Evolutionary conservation across 129 eudicot species (phyloP).

Genomic region (Escallonia herrerae): DNA sequence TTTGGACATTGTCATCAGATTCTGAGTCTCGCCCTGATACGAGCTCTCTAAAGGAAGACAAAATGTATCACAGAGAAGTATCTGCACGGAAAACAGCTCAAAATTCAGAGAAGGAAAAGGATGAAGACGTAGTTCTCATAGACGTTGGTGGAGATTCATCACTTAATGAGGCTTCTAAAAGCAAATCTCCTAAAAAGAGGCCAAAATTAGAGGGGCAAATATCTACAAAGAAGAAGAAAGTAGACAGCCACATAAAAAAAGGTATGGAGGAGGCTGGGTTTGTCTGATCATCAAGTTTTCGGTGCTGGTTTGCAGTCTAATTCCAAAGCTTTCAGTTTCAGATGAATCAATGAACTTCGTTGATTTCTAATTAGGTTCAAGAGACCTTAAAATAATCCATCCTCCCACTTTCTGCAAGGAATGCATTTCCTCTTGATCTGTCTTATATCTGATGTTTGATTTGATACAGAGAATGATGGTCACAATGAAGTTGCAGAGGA

Average conservation of each 20-base stretch:
- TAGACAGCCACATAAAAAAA: conserved; percentile 18
- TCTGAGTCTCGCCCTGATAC: conserved; percentile 45
- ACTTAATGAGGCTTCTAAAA: conserved; percentile 15
- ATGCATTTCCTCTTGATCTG: neutral
- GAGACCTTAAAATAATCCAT: no score
- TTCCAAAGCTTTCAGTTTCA: no score
- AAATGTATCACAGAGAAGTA: conserved; percentile 11
- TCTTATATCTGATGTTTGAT: conserved; percentile 2
- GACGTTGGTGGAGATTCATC: neutral
- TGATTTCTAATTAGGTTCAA: no score
- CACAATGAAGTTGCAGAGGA: conserved; percentile 43
- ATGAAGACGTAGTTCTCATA: conserved; percentile 21
- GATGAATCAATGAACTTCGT: no score
- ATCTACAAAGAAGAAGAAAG: conserved; percentile 18
- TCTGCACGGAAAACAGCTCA: conserved; percentile 15
- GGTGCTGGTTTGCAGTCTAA: neutral
- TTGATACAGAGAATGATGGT: conserved; percentile 41
- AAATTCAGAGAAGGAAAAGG: conserved; percentile 19
- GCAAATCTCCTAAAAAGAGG: conserved; percentile 41
- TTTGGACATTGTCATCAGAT: conserved; percentile 57
- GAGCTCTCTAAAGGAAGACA: conserved; percentile 6
- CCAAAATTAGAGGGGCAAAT: conserved; percentile 31
- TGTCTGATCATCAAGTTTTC: conserved; percentile 3
- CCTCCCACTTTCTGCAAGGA: no score
- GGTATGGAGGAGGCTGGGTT: conserved; percentile 22